Evolutionary conservation across 495 filamentous ascomycete genomes (phyloP).

Genomic region (Venustampulla echinocandica): DNA sequence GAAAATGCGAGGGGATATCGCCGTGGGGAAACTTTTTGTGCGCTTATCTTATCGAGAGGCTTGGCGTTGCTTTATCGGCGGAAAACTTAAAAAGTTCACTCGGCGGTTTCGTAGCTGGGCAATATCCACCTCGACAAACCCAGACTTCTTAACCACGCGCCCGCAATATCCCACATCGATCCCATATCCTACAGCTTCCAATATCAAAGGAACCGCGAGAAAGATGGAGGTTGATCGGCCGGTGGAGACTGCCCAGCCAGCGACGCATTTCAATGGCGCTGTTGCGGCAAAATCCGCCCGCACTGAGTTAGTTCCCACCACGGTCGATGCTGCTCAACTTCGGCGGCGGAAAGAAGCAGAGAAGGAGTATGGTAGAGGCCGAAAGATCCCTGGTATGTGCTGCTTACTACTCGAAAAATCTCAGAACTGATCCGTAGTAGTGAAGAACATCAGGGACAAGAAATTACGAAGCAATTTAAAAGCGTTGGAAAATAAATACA

Average conservation of each 20-base stretch:
- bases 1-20: conserved; percentile 7
- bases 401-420: background rate
- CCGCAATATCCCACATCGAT: background rate
- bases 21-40: conserved; percentile 12
- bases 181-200: no score
- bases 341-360: conserved; percentile 53
- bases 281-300: conserved; percentile 34
- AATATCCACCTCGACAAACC: no score
- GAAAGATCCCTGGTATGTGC: conserved; percentile 41
- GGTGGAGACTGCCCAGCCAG: conserved; percentile 2
- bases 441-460: conserved; percentile 61
- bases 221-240: conserved; percentile 16
- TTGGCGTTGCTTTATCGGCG: conserved; percentile 2
- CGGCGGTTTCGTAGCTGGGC: background rate
- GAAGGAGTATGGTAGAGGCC: conserved; percentile 75
- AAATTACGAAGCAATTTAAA: conserved; percentile 77
- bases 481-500: conserved; percentile 69
- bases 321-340: conserved; percentile 33
- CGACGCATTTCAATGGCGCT: conserved; percentile 33
- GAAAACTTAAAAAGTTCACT: background rate
- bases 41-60: background rate
- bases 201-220: no score
- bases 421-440: conserved; percentile 6
- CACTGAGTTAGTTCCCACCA: conserved; percentile 33
- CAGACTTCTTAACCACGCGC: background rate